These are phyloP conservation scores for Chrysosporium queenslandicum DNA, from an alignment of 2,329 filamentous ascomycete genomes.

Conservation along the genomic window DNA sequence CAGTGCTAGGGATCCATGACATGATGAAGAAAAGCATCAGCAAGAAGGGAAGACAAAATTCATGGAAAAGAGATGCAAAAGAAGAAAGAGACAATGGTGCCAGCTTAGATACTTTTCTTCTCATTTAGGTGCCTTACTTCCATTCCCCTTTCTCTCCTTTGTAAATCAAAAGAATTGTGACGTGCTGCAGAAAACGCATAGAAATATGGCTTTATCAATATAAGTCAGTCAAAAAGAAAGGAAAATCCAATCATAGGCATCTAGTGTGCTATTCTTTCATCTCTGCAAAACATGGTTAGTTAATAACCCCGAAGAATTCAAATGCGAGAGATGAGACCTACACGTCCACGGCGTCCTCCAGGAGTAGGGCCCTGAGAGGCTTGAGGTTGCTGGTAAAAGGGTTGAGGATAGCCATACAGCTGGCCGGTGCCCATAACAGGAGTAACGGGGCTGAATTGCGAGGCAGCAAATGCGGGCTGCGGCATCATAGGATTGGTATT, in stretches of 20 bases:
- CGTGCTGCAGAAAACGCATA: too few relatives aligned
- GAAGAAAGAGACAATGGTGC: constrained; percentile 1
- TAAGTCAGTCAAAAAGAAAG: too few relatives aligned
- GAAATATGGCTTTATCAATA: too few relatives aligned
- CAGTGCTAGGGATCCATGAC: neutral
- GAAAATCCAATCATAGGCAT: neutral
- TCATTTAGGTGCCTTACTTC: neutral
- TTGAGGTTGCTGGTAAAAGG: constrained; percentile 39
- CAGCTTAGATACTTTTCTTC: constrained; percentile 1
- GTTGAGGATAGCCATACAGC: constrained; percentile 46
- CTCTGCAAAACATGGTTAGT: constrained; percentile 21
- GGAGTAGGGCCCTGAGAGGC: constrained; percentile 34
- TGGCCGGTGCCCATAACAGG: constrained; percentile 30
- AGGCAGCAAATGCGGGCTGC: constrained; percentile 36
- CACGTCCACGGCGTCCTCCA: constrained; percentile 46
- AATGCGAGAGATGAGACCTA: constrained; percentile 32
- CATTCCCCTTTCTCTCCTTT: neutral
- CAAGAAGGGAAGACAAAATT: constrained; percentile 1
- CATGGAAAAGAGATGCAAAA: neutral
- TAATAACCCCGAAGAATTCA: constrained; percentile 13
- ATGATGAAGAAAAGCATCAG: neutral
- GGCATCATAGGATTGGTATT: constrained; percentile 39
- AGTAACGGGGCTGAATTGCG: constrained; percentile 35
- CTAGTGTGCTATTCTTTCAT: constrained; percentile 19
- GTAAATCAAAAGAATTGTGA: neutral